A percentile compares a stretch with the other conserved stretches of the same genome.
Conservation (phyloP, 192 early-diverging fungal species). For the Coemansia javaensis region DNA sequence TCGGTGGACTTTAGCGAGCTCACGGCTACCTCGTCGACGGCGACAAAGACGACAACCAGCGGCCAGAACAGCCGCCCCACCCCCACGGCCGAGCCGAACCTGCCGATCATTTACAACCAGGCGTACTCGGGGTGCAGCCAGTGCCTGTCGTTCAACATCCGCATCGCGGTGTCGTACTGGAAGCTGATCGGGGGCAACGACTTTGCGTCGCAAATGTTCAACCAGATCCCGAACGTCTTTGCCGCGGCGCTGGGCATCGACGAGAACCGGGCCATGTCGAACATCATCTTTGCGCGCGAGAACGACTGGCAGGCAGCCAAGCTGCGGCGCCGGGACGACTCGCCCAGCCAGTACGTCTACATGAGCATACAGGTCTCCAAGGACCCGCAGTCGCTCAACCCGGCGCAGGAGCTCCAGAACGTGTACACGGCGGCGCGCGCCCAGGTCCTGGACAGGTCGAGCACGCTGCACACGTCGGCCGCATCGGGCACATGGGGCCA, state of each 20-base stretch:
- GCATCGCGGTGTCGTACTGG: constrained; percentile 41
- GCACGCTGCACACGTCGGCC: constrained; percentile 25
- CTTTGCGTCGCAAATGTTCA: constrained; percentile 43
- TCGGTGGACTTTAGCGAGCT: constrained; percentile 45
- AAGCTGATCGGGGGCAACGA: constrained; percentile 49
- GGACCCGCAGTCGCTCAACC: constrained; percentile 28
- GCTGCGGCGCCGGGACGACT: constrained; percentile 9
- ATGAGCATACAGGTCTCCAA: constrained; percentile 40
- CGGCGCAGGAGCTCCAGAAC: constrained; percentile 38
- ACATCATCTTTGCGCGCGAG: constrained; percentile 27
- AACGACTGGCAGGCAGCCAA: constrained; percentile 12
- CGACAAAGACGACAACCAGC: constrained; percentile 6
- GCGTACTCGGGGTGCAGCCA: constrained; percentile 30
- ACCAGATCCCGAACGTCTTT: constrained; percentile 26
- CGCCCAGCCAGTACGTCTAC: constrained; percentile 29
- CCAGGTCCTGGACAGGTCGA: constrained; percentile 32
- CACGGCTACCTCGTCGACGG: constrained; percentile 5
- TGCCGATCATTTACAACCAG: constrained; percentile 30
- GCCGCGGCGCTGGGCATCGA: constrained; percentile 34
- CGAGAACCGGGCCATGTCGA: constrained; percentile 32
- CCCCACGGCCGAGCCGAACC: not conserved
- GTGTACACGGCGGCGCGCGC: constrained; percentile 25
- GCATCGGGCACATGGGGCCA: constrained; percentile 25
- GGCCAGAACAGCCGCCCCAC: not conserved
- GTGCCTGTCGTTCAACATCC: constrained; percentile 38